Conservation (phyloP, 257 asterid genomes). For the Schizonepeta tenuifolia region DNA sequence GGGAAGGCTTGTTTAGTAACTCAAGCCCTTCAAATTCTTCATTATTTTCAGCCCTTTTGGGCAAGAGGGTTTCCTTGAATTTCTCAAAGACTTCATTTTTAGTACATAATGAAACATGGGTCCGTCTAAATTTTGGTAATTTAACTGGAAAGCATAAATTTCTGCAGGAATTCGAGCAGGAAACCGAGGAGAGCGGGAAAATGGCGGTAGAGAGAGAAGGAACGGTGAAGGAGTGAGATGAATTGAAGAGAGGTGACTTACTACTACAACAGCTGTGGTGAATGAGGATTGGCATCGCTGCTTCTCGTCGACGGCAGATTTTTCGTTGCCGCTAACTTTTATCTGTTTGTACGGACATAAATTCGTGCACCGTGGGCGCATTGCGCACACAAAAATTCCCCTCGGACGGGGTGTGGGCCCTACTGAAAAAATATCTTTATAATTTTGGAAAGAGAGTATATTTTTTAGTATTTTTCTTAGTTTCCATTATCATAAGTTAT, state of each 20-base stretch:
- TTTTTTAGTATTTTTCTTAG: too few relatives aligned
- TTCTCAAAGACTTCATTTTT: conserved; percentile 65
- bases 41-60: conserved; percentile 44
- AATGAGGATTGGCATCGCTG: conserved; percentile 60
- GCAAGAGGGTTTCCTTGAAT: conserved; percentile 41
- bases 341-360: conserved; percentile 27
- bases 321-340: conserved; percentile 31
- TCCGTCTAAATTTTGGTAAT: conserved; percentile 37
- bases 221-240: conserved; percentile 37
- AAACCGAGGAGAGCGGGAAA: conserved; percentile 11
- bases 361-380: conserved; percentile 30
- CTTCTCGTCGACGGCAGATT: conserved; percentile 34
- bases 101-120: conserved; percentile 56
- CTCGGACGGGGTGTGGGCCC: conserved; percentile 16
- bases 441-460: too few relatives aligned
- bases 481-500: too few relatives aligned
- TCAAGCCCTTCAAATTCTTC: conserved; percentile 70
- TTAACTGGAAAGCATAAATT: conserved; percentile 34
- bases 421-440: not conserved
- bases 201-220: conserved; percentile 26
- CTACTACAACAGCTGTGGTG: conserved; percentile 38
- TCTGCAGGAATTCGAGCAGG: conserved; percentile 41
- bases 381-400: conserved; percentile 4
- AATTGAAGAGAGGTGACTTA: conserved; percentile 41
- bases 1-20: conserved; percentile 74